Conservation (phyloP, 345 rosid species). For the Raphanus raphanistrum region DNA sequence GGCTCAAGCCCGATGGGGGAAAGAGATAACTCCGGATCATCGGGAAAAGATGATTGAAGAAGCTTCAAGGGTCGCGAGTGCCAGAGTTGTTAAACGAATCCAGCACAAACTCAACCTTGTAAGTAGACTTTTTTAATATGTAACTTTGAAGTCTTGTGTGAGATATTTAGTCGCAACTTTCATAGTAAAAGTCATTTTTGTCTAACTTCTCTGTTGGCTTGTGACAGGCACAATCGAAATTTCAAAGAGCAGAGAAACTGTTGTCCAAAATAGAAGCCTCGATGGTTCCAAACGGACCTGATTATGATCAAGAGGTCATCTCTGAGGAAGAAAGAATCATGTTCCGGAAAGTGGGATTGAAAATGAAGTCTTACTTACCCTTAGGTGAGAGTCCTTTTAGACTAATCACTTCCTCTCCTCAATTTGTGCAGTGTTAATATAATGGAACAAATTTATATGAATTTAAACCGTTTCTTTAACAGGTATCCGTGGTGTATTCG, state of each 20-base stretch:
- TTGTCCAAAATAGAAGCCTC: conserved; percentile 87
- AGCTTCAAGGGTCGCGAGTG: conserved; percentile 66
- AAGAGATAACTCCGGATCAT: conserved; percentile 69
- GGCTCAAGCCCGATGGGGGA: conserved; percentile 96
- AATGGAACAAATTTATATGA: neutral
- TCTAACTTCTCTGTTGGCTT: conserved; percentile 19
- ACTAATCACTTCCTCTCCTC: neutral
- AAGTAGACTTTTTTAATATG: conserved; percentile 39
- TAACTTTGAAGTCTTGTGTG: conserved; percentile 1
- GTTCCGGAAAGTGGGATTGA: conserved; percentile 92
- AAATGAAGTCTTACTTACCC: conserved; percentile 93
- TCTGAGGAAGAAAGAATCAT: conserved; percentile 87
- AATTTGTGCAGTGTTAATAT: conserved; percentile 4
- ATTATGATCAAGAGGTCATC: conserved; percentile 94
- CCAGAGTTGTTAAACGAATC: conserved; percentile 63
- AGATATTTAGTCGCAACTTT: conserved; percentile 9
- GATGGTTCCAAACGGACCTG: conserved; percentile 95
- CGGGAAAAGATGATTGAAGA: conserved; percentile 89
- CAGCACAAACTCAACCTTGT: conserved; percentile 85
- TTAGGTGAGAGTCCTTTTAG: conserved; percentile 54
- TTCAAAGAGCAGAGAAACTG: conserved; percentile 81
- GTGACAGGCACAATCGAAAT: conserved; percentile 83
- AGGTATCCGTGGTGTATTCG: conserved; percentile 99
- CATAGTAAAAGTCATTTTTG: neutral
- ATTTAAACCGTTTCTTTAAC: conserved; percentile 19